phyloP scores from a whole-genome alignment of 1,284 basidiomycete genomes.

The Sporisorium iseilematis-ciliati region DNA sequence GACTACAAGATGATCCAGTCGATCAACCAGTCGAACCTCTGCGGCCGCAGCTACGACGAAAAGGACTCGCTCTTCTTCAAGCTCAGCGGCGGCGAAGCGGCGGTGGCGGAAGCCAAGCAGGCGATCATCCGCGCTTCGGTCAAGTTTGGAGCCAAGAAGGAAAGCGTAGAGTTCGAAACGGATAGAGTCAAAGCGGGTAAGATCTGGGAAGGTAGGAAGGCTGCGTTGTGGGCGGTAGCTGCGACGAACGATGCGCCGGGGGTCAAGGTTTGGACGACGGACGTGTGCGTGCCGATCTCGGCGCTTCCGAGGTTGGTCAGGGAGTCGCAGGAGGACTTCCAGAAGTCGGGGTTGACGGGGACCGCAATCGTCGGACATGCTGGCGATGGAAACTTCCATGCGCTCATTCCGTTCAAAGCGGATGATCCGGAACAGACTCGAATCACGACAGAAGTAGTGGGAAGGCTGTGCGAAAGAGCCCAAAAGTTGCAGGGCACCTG shows the following conservation, averaged over 20 bases:
- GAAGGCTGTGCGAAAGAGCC: conserved; percentile 72
- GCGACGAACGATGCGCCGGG: conserved; percentile 77
- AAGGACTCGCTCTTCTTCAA: conserved; percentile 59
- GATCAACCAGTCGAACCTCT: conserved; percentile 70
- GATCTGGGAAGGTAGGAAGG: conserved; percentile 88
- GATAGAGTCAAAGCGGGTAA: conserved; percentile 79
- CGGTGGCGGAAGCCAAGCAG: conserved; percentile 66
- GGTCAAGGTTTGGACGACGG: conserved; percentile 80
- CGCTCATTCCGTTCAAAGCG: conserved; percentile 55
- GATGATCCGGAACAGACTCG: conserved; percentile 42
- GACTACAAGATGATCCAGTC: conserved; percentile 61
- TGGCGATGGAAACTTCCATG: conserved; percentile 79
- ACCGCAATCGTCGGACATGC: conserved; percentile 82
- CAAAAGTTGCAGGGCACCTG: conserved; percentile 72
- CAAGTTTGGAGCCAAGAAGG: conserved; percentile 38
- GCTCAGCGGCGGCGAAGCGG: conserved; percentile 44
- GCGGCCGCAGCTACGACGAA: conserved; percentile 45
- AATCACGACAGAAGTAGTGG: conserved; percentile 71
- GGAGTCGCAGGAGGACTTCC: conserved; percentile 49
- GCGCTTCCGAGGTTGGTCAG: conserved; percentile 79
- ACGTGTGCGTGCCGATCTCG: conserved; percentile 80
- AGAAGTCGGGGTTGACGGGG: conserved; percentile 23
- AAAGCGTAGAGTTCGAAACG: conserved; percentile 74
- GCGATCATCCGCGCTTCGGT: conserved; percentile 35
- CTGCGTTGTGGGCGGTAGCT: conserved; percentile 78